Conservation (phyloP, 2,329 filamentous ascomycete genomes). For the Moelleriella libera region DNA sequence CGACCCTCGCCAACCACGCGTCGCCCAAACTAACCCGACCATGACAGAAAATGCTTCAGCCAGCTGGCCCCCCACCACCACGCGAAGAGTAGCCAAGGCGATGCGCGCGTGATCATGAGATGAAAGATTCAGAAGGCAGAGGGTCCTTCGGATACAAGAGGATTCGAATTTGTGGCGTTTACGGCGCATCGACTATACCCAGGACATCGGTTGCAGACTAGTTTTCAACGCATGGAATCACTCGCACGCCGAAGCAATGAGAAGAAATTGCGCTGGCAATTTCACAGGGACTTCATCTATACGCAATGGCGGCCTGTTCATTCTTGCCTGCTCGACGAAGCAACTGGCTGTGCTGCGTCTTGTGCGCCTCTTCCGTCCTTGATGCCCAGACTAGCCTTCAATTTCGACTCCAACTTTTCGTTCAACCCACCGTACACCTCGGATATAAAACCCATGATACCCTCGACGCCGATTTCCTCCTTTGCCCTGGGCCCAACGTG, state of each 20-base stretch:
- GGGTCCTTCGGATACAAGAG: no score
- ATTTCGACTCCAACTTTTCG: conserved; percentile 42
- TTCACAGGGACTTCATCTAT: no score
- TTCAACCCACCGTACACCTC: conserved; percentile 40
- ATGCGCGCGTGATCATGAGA: neutral
- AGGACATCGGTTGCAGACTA: no score
- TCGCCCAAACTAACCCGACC: conserved; percentile 2
- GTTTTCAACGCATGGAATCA: no score
- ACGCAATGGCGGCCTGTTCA: no score
- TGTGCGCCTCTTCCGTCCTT: conserved; percentile 7
- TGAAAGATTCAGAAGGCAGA: neutral
- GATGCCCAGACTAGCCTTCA: conserved; percentile 48
- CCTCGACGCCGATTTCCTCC: conserved; percentile 67
- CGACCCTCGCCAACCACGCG: neutral
- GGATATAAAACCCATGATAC: conserved; percentile 57
- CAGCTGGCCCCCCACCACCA: conserved; percentile 41
- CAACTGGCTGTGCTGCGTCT: neutral
- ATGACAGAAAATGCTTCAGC: conserved; percentile 51
- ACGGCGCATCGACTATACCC: no score
- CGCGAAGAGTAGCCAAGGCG: conserved; percentile 30
- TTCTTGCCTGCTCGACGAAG: neutral
- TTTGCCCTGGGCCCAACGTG: conserved; percentile 74
- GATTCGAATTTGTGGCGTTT: no score
- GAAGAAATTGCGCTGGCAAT: neutral
- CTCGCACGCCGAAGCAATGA: no score